phyloP scores from a whole-genome alignment of 352 stramenopile genomes.

The Globisporangium spinosum region DNA sequence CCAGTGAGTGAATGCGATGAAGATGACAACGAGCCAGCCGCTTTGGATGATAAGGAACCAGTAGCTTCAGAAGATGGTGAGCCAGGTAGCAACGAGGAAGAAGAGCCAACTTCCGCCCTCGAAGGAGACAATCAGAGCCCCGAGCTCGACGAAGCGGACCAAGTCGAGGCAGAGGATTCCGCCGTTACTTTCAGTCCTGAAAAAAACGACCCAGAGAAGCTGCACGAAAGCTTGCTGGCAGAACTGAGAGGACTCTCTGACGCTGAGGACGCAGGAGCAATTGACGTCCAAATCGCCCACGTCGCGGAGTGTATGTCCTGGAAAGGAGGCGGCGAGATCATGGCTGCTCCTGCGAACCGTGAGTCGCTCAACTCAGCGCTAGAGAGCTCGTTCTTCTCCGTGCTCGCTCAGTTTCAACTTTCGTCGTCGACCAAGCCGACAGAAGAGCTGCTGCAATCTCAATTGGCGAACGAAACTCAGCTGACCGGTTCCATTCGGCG shows the following conservation, averaged over 20 bases:
- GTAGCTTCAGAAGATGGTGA: background rate
- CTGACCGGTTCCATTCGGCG: conserved; percentile 13
- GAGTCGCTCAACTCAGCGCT: conserved; percentile 22
- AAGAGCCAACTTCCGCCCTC: background rate
- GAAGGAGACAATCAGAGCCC: conserved; percentile 1
- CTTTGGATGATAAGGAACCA: background rate
- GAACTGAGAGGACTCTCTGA: conserved; percentile 28
- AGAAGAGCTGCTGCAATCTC: conserved; percentile 20
- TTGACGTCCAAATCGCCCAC: conserved; percentile 18
- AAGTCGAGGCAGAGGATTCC: background rate
- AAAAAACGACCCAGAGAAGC: background rate
- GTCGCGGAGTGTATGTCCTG: conserved; percentile 21
- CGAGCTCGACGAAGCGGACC: background rate
- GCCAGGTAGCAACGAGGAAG: background rate
- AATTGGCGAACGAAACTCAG: conserved; percentile 22
- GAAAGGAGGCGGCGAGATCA: conserved; percentile 17
- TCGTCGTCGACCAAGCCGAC: conserved; percentile 6
- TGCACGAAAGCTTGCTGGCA: background rate
- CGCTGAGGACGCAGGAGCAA: conserved; percentile 23
- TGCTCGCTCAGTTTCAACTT: conserved; percentile 32
- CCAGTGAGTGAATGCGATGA: background rate
- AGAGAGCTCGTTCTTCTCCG: conserved; percentile 25
- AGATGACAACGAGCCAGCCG: background rate
- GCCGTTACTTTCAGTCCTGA: background rate
- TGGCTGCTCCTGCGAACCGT: conserved; percentile 14